Conservation (phyloP, 768 basidiomycete species). For the Pulveroboletus sp. region DNA sequence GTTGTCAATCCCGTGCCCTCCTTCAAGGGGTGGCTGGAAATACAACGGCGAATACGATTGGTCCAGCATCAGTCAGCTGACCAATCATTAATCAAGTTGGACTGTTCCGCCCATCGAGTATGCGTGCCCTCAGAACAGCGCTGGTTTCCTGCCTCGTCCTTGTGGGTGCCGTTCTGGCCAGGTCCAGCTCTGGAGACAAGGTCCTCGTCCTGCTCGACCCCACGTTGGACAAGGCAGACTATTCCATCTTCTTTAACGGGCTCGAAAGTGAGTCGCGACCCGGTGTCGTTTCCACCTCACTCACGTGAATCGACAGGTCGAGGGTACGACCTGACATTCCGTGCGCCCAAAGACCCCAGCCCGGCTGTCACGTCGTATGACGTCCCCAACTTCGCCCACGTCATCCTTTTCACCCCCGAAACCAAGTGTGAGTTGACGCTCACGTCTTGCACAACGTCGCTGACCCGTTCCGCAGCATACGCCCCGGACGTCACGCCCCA, state of each 20-base stretch:
- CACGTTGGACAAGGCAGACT: slow-evolving; percentile 58
- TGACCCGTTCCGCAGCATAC: slow-evolving; percentile 42
- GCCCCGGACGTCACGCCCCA: slow-evolving; percentile 79
- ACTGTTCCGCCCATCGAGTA: slow-evolving; percentile 11
- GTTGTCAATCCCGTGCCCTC: too few species aligned
- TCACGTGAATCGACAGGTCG: slow-evolving; percentile 44
- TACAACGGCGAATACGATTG: too few species aligned
- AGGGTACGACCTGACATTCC: slow-evolving; percentile 86
- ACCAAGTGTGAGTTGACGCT: slow-evolving; percentile 61
- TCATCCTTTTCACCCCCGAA: slow-evolving; percentile 82
- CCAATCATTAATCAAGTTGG: too few species aligned
- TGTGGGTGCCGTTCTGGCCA: slow-evolving; percentile 37
- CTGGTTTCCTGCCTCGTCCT: slow-evolving; percentile 30
- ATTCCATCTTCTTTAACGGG: slow-evolving; percentile 77
- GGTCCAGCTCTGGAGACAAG: slow-evolving; percentile 76
- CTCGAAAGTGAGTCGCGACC: slow-evolving; percentile 56
- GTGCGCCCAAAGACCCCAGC: slow-evolving; percentile 69
- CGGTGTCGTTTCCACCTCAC: neutral
- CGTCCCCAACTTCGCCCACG: slow-evolving; percentile 74
- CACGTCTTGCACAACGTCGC: neutral
- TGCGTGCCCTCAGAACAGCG: slow-evolving; percentile 28
- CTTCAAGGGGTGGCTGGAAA: too few species aligned
- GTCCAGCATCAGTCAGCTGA: too few species aligned
- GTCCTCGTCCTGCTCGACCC: slow-evolving; percentile 86
- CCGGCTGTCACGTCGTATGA: slow-evolving; percentile 68